phyloP scores from a whole-genome alignment of 352 stramenopile genomes.

The Phytophthora constricta region DNA sequence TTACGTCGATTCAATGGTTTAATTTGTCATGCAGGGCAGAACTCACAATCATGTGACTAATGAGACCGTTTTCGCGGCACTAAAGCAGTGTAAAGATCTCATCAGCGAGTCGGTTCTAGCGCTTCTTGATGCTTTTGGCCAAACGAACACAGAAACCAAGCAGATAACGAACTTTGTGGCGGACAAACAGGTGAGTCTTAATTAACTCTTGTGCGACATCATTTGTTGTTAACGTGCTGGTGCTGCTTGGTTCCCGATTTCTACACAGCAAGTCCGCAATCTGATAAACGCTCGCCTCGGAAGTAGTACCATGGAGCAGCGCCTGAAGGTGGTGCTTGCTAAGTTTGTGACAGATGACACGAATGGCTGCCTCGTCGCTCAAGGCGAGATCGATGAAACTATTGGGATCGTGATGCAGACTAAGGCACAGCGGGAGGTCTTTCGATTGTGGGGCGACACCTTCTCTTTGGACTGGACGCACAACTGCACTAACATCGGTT shows the following conservation, averaged over 20 bases:
- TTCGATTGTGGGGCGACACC: background rate
- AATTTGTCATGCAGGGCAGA: background rate
- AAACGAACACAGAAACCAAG: conserved; percentile 4
- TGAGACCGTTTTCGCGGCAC: background rate
- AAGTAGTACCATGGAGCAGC: background rate
- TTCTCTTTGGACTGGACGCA: background rate
- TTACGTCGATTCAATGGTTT: background rate
- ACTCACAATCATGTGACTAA: conserved; percentile 3
- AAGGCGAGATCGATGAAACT: background rate
- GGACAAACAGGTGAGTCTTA: background rate
- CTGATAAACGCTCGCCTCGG: background rate
- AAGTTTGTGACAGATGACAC: background rate
- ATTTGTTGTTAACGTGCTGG: background rate
- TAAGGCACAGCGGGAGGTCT: background rate
- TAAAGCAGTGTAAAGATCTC: background rate
- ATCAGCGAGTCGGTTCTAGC: background rate
- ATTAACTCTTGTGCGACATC: background rate
- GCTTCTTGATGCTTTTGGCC: conserved; percentile 3
- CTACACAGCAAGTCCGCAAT: background rate
- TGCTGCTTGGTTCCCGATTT: background rate
- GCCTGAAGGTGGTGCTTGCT: background rate
- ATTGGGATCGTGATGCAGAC: conserved; percentile 1
- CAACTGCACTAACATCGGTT: conserved; percentile 8
- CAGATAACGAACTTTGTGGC: conserved; percentile 5
- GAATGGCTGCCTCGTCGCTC: background rate